Base-by-base conservation (phyloP, 805 yeast genomes). In the Candida alai region DNA sequence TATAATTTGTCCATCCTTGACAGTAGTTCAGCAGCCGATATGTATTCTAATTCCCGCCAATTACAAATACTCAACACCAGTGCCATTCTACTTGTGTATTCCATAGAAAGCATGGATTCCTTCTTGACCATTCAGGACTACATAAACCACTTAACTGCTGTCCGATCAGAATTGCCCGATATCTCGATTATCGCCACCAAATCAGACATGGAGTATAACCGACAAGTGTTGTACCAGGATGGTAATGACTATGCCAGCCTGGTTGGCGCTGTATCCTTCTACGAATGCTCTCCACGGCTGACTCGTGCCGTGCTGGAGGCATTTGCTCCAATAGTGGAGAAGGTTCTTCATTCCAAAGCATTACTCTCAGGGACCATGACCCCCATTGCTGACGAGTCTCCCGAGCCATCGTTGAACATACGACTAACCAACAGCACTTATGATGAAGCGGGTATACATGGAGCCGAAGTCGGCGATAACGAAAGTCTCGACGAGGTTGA, bases 1-100 rank as follows among this genome's bases (percentile, higher is more conserved):
- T 37, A 48, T 31, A 60, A 55, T 35, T 42, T 61, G 11, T 45
- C 63, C 8, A 59, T 65, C 8, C 44, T 62, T 28, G 71, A 64
- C 35, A 49, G 60, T 16, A 36, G 47, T 6, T 40, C 56, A 2
- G 31, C 42, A 4, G 41, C 39, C 19, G 68, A 62, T 30, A 40
- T 40, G 26, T 56, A 60, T 38, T 41, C 56, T 17, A 42, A 56
- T 3, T 44, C 55, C 8, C 45, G 56, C 23, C 43, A 46, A 13
- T 39, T 42, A 23, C 65, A 62, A 35, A 43, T 63, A 10, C 28
- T 35, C 6, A 65, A 63, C 35, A 56, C 64, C 13, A 42, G 39
- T 5, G 46, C 60, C n/a, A 44, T 56, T 15, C 30, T 64, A 6
- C 52, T 62, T 14, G 54, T 53, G 1, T 65, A 57, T 41, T 42